Percentiles rank a stretch among this genome's conserved stretches.
Evolutionary conservation across 1,284 basidiomycete species (phyloP).

Genomic region (Termitomyces sp.): DNA sequence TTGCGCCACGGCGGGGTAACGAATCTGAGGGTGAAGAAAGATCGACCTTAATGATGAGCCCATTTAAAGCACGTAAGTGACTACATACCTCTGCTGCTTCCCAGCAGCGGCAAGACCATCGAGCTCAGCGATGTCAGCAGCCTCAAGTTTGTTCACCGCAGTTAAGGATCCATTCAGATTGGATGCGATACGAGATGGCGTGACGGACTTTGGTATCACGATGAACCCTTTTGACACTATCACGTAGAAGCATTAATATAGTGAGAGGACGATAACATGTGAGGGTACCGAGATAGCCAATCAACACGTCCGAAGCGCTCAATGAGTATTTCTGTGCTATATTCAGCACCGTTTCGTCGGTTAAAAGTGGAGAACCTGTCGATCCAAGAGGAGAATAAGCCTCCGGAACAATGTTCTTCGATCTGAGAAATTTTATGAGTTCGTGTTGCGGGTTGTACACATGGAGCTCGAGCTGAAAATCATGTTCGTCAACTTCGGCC

Average conservation of each 20-base stretch:
- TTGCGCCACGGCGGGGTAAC: conserved; percentile 67
- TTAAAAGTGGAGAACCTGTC: conserved; percentile 62
- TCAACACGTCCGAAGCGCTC: conserved; percentile 57
- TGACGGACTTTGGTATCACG: conserved; percentile 76
- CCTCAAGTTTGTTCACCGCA: conserved; percentile 46
- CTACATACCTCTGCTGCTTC: conserved; percentile 57
- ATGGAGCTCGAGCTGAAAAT: conserved; percentile 62
- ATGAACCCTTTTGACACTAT: conserved; percentile 61
- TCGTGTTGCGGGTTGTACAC: conserved; percentile 75
- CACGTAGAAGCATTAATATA: background rate
- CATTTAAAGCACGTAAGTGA: background rate
- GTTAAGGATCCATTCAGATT: conserved; percentile 57
- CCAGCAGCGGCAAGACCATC: conserved; percentile 65
- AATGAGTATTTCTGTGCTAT: conserved; percentile 62
- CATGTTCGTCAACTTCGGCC: background rate
- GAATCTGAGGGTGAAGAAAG: conserved; percentile 27
- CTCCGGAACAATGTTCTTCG: conserved; percentile 68
- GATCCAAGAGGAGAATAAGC: conserved; percentile 87
- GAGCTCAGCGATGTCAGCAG: conserved; percentile 57
- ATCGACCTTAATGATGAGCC: background rate
- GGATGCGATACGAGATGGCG: conserved; percentile 61
- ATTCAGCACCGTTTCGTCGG: conserved; percentile 59
- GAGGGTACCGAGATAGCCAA: conserved; percentile 58
- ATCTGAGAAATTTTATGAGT: conserved; percentile 61
- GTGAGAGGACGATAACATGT: background rate